Conservation (phyloP, 768 basidiomycete genomes). For the Leccinum broughii region DNA sequence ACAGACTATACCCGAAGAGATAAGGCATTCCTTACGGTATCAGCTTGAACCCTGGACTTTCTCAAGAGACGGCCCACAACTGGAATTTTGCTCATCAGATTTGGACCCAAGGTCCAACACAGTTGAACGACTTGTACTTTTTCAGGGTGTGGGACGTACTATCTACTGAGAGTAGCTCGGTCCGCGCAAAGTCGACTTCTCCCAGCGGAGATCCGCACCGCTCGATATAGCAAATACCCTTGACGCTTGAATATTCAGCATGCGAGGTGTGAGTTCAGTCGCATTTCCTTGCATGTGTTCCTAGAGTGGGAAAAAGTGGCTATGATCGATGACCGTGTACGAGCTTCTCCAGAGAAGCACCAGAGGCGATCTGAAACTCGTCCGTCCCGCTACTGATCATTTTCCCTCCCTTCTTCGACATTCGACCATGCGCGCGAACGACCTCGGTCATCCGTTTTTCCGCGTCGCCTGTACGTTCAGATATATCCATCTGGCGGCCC, state of each 20-base stretch:
- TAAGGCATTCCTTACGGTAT: not conserved
- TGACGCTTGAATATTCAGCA: not conserved
- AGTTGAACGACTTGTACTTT: not conserved
- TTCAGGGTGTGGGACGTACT: not conserved
- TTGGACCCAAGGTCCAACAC: not conserved
- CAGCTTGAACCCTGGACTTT: not conserved
- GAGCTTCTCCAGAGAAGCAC: conserved; percentile 61
- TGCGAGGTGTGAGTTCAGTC: not conserved
- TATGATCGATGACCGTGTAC: conserved; percentile 33
- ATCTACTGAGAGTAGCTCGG: not conserved
- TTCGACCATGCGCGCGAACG: conserved; percentile 79
- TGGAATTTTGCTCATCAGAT: conserved; percentile 1
- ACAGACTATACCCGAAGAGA: not conserved
- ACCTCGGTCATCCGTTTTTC: conserved; percentile 85
- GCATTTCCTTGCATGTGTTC: not conserved
- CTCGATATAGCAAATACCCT: not conserved
- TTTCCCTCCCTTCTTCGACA: conserved; percentile 76
- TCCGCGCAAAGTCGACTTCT: not conserved
- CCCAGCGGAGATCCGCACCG: too few relatives aligned
- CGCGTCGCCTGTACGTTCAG: conserved; percentile 47
- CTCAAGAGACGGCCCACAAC: not conserved
- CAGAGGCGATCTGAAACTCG: conserved; percentile 80
- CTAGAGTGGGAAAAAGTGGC: not conserved
- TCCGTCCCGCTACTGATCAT: conserved; percentile 65
- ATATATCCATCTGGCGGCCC: conserved; percentile 37